Percentiles rank a stretch among this genome's conserved stretches.
These are phyloP conservation scores for Rhizopus stolonifer DNA, from an alignment of 371 early-diverging fungal genomes.

Conservation along the genomic window DNA sequence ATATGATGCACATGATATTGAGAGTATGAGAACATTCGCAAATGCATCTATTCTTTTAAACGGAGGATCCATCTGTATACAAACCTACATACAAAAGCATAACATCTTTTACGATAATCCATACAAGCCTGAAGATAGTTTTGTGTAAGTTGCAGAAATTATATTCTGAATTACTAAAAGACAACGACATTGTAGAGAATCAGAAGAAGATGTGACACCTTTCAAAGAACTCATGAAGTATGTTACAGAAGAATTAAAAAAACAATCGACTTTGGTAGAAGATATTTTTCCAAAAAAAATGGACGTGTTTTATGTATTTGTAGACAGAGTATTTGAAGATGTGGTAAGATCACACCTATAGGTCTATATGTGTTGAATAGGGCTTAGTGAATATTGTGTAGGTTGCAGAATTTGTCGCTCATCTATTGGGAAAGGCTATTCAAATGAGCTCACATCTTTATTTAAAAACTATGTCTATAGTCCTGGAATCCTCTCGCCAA, in stretches of 20 bases:
- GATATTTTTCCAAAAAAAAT: slow-evolving; percentile 69
- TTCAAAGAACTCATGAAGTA: slow-evolving; percentile 45
- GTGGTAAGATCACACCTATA: slow-evolving; percentile 42
- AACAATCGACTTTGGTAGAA: slow-evolving; percentile 64
- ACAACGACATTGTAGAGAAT: slow-evolving; percentile 26
- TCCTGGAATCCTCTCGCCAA: slow-evolving; percentile 22
- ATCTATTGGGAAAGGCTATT: slow-evolving; percentile 40
- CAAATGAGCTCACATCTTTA: slow-evolving; percentile 31
- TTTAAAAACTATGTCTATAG: slow-evolving; percentile 34
- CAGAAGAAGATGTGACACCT: slow-evolving; percentile 34
- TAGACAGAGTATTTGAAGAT: slow-evolving; percentile 68
- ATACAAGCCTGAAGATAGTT: slow-evolving; percentile 60
- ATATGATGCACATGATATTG: slow-evolving; percentile 64
- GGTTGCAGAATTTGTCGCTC: slow-evolving; percentile 50
- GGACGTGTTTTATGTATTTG: slow-evolving; percentile 58
- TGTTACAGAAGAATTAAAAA: slow-evolving; percentile 52
- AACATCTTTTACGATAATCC: slow-evolving; percentile 84
- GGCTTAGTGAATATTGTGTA: slow-evolving; percentile 1
- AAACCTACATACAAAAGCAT: slow-evolving; percentile 82
- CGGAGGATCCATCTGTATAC: slow-evolving; percentile 76
- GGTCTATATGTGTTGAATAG: background rate
- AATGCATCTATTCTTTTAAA: slow-evolving; percentile 69
- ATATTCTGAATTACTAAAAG: no score
- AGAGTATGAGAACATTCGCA: slow-evolving; percentile 75
- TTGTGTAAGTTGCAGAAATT: slow-evolving; percentile 32